phyloP scores from a whole-genome alignment of 805 yeast genomes.

The Yarrowia alimentaria region DNA sequence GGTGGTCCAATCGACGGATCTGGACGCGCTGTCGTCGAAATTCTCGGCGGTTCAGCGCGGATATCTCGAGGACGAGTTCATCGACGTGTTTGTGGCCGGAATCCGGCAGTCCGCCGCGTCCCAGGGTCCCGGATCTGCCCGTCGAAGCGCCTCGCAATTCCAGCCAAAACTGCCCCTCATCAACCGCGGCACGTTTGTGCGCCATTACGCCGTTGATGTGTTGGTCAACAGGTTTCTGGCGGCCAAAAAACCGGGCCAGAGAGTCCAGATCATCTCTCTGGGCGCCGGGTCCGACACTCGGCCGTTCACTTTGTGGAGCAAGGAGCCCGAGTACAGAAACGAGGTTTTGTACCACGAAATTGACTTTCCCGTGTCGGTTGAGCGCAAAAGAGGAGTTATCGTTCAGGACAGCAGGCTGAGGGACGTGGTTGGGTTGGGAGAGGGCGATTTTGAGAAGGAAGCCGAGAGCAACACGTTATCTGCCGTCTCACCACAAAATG shows the following conservation, averaged over 20 bases:
- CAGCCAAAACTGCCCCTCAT: slow-evolving; percentile 54
- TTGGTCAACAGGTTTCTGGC: slow-evolving; percentile 44
- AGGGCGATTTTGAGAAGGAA: slow-evolving; percentile 1
- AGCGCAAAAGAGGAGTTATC: slow-evolving; percentile 53
- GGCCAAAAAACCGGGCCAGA: slow-evolving; percentile 30
- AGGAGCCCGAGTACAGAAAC: slow-evolving; percentile 30
- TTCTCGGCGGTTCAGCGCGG: slow-evolving; percentile 46
- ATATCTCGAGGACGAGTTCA: slow-evolving; percentile 47
- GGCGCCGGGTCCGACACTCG: slow-evolving; percentile 84
- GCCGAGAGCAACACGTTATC: too few species aligned
- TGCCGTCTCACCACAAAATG: too few species aligned
- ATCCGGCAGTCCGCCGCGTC: slow-evolving; percentile 18
- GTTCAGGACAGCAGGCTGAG: slow-evolving; percentile 38
- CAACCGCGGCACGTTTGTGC: slow-evolving; percentile 59
- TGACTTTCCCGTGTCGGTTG: slow-evolving; percentile 58
- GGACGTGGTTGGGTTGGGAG: slow-evolving; percentile 36
- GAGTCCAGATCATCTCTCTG: slow-evolving; percentile 56
- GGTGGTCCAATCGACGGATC: slow-evolving; percentile 54
- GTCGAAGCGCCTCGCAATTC: slow-evolving; percentile 26
- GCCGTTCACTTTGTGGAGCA: slow-evolving; percentile 50
- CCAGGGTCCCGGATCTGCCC: slow-evolving; percentile 21
- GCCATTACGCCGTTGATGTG: slow-evolving; percentile 48
- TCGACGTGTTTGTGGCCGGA: slow-evolving; percentile 34
- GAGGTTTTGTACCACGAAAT: slow-evolving; percentile 53
- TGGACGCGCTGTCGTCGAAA: slow-evolving; percentile 59